These are phyloP conservation scores for Pichia cactophila DNA, from an alignment of 1,139 yeast species.

Conservation along the genomic window DNA sequence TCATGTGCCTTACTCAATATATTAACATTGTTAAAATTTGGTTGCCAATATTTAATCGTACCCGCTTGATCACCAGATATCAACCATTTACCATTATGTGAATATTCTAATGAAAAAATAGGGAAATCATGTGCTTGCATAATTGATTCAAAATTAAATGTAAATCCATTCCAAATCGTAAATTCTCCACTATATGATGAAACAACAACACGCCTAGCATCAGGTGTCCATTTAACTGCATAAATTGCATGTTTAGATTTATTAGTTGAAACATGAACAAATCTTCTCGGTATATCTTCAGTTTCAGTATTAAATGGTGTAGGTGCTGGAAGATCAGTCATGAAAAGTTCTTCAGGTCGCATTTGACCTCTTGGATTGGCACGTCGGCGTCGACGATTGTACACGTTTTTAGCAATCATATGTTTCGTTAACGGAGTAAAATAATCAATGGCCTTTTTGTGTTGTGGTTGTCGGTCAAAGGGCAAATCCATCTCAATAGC, in stretches of 20 bases:
- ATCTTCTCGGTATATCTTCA: constrained; percentile 65
- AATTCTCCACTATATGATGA: constrained; percentile 94
- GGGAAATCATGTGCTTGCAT: constrained; percentile 98
- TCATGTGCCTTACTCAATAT: constrained; percentile 67
- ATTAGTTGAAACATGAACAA: constrained; percentile 85
- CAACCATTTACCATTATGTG: constrained; percentile 92
- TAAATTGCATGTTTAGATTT: constrained; percentile 89
- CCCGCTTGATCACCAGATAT: constrained; percentile 93
- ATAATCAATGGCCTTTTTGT: constrained; percentile 81
- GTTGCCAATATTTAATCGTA: constrained; percentile 90
- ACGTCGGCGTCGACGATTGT: constrained; percentile 34
- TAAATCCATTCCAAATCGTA: constrained; percentile 94
- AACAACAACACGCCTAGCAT: constrained; percentile 82
- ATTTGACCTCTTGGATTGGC: constrained; percentile 47
- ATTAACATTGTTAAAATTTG: constrained; percentile 92
- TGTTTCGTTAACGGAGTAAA: constrained; percentile 78
- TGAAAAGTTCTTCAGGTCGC: constrained; percentile 71
- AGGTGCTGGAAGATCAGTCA: constrained; percentile 69
- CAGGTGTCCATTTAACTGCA: constrained; percentile 93
- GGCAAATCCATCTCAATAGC: constrained; percentile 13
- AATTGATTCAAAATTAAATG: constrained; percentile 91
- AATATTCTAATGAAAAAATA: constrained; percentile 68
- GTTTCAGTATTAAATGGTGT: constrained; percentile 49
- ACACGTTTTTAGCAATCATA: constrained; percentile 47
- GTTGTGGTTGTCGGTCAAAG: constrained; percentile 10